Conservation (phyloP, 495 filamentous ascomycete genomes). For the Apodospora peruviana region DNA sequence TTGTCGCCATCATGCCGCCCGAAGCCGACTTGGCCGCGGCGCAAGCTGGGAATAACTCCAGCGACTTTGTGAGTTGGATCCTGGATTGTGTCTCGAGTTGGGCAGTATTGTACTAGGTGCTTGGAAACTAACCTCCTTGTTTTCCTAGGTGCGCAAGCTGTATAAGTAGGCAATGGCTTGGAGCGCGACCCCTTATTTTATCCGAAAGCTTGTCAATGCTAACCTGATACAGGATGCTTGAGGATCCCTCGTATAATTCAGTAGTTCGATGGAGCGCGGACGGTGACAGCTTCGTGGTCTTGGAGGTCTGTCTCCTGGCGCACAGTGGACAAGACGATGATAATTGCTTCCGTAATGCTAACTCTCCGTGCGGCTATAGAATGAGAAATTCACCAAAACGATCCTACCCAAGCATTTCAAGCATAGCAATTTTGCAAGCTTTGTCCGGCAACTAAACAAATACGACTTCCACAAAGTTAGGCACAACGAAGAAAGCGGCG, state of each 20-base stretch:
- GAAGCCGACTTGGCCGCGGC: constrained; percentile 31
- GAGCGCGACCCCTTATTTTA: neutral
- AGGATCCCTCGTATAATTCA: constrained; percentile 85
- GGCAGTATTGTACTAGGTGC: constrained; percentile 4
- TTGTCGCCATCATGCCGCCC: constrained; percentile 34
- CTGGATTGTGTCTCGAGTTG: neutral
- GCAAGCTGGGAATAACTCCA: constrained; percentile 42
- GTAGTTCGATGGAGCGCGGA: constrained; percentile 95
- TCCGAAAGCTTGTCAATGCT: neutral
- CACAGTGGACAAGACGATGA: neutral
- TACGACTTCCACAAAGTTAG: constrained; percentile 99
- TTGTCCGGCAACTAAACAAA: constrained; percentile 97
- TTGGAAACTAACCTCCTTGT: constrained; percentile 11
- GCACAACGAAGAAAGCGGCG: constrained; percentile 89
- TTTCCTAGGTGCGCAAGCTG: constrained; percentile 82
- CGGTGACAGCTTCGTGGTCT: constrained; percentile 92
- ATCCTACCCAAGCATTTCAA: constrained; percentile 99
- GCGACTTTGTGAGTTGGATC: constrained; percentile 41
- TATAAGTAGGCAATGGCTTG: constrained; percentile 74
- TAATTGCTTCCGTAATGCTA: no score
- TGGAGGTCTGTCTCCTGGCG: constrained; percentile 63
- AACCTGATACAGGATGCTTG: constrained; percentile 71
- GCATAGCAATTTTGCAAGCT: constrained; percentile 98
- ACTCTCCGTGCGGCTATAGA: constrained; percentile 45
- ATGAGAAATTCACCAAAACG: constrained; percentile 95